phyloP scores from a whole-genome alignment of 257 asterid genomes.

The Solanum tarijense region DNA sequence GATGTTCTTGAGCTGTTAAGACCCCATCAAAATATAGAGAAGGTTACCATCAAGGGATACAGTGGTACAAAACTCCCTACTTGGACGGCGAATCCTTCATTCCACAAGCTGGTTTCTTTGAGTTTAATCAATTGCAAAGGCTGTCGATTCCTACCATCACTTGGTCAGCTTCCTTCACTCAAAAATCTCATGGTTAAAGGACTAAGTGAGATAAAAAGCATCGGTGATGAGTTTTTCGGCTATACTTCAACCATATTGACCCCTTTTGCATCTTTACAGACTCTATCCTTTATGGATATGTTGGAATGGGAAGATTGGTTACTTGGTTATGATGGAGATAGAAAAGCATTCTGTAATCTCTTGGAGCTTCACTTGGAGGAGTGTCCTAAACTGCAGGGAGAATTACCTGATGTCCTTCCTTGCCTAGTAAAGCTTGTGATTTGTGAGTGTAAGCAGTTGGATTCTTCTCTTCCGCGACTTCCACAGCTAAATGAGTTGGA shows the following conservation, averaged over 20 bases:
- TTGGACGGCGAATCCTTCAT: conserved; percentile 33
- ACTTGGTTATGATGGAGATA: conserved; percentile 2
- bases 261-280: conserved; percentile 27
- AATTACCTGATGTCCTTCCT: conserved; percentile 20
- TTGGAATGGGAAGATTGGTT: conserved; percentile 38
- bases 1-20: conserved; percentile 33
- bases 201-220: conserved; percentile 15
- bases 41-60: conserved; percentile 16
- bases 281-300: conserved; percentile 28
- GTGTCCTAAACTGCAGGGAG: conserved; percentile 33
- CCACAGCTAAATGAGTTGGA: conserved; percentile 24
- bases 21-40: conserved; percentile 30
- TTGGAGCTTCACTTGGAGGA: conserved; percentile 27
- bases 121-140: conserved; percentile 26
- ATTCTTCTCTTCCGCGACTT: conserved; percentile 21
- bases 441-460: conserved; percentile 19
- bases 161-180: conserved; percentile 31
- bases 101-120: conserved; percentile 21
- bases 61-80: conserved; percentile 25
- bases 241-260: conserved; percentile 9
- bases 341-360: conserved; percentile 19
- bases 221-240: conserved; percentile 38
- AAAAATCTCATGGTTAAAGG: conserved; percentile 22
- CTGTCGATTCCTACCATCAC: conserved; percentile 31
- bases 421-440: conserved; percentile 25